A percentile compares a stretch with the other conserved stretches of the same genome.
Conservation (phyloP, 1,284 basidiomycete genomes). For the Fomes fomentarius region DNA sequence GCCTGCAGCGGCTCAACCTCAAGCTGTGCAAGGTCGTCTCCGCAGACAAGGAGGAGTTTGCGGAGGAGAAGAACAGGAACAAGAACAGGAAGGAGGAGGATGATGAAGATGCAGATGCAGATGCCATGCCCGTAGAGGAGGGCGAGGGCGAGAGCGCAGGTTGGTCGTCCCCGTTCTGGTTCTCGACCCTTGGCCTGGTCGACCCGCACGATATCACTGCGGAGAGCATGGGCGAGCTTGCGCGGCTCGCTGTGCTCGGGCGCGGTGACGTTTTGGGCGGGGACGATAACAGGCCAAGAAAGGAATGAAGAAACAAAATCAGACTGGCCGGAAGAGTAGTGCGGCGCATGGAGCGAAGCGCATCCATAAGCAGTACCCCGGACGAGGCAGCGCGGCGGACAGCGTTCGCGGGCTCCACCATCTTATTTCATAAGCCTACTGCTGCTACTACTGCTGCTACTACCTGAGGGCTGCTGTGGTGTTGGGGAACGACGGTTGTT, state of each 20-base stretch:
- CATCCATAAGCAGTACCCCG: no score
- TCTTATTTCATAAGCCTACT: no score
- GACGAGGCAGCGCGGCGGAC: not conserved
- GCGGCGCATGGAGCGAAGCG: no score
- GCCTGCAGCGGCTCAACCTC: slow-evolving; percentile 75
- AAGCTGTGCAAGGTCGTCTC: slow-evolving; percentile 62
- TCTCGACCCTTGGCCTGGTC: slow-evolving; percentile 55
- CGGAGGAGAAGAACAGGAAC: slow-evolving; percentile 26
- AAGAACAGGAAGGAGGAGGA: slow-evolving; percentile 40
- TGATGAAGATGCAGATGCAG: slow-evolving; percentile 42
- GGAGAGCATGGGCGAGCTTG: slow-evolving; percentile 43
- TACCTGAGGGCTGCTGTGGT: no score
- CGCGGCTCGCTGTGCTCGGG: not conserved
- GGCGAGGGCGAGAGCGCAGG: slow-evolving; percentile 49
- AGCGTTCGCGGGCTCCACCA: slow-evolving; percentile 20
- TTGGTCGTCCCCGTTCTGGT: slow-evolving; percentile 56
- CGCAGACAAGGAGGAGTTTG: slow-evolving; percentile 36
- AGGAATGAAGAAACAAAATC: no score
- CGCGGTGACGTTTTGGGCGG: not conserved
- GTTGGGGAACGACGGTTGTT: slow-evolving; percentile 26
- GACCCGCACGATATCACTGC: slow-evolving; percentile 58
- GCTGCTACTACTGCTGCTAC: no score
- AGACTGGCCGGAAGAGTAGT: no score
- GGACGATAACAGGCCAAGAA: not conserved
- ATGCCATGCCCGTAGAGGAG: slow-evolving; percentile 32